Conservation (phyloP, 768 basidiomycete genomes). For the Cystofilobasidium ferigula region DNA sequence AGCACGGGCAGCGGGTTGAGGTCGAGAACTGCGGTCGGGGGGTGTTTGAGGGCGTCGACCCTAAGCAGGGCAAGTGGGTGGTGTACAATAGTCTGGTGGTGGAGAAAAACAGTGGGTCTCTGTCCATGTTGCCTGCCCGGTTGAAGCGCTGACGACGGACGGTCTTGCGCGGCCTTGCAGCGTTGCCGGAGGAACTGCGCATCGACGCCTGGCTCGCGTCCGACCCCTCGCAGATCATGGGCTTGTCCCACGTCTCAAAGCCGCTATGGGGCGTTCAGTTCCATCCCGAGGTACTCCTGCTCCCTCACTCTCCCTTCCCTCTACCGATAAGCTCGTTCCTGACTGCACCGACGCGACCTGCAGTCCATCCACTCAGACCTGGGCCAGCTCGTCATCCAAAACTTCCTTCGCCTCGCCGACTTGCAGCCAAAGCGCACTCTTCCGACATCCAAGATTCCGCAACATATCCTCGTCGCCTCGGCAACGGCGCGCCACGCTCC, state of each 20-base stretch:
- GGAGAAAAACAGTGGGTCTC: slow-evolving; percentile 38
- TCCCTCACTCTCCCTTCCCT: slow-evolving; percentile 25
- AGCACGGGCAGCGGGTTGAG: slow-evolving; percentile 59
- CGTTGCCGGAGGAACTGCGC: slow-evolving; percentile 46
- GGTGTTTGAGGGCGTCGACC: slow-evolving; percentile 47
- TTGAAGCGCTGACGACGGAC: slow-evolving; percentile 65
- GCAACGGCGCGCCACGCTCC: background rate
- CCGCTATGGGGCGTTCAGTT: slow-evolving; percentile 86
- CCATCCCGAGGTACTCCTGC: slow-evolving; percentile 56
- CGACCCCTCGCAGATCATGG: slow-evolving; percentile 59
- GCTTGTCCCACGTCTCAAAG: slow-evolving; percentile 49
- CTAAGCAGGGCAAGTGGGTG: slow-evolving; percentile 16
- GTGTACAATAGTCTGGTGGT: slow-evolving; percentile 25
- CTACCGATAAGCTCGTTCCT: background rate
- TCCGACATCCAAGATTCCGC: background rate
- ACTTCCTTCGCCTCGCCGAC: slow-evolving; percentile 19
- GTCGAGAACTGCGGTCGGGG: slow-evolving; percentile 52
- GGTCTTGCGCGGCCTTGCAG: slow-evolving; percentile 50
- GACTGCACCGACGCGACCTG: background rate
- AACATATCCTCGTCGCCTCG: background rate
- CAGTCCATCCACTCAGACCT: slow-evolving; percentile 24
- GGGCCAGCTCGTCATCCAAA: slow-evolving; percentile 17
- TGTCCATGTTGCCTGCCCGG: slow-evolving; percentile 37
- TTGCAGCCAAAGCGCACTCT: slow-evolving; percentile 1
- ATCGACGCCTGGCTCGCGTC: slow-evolving; percentile 63